Conservation (phyloP, 2,329 filamentous ascomycete genomes). For the Aspergillus brunneoviolaceus region DNA sequence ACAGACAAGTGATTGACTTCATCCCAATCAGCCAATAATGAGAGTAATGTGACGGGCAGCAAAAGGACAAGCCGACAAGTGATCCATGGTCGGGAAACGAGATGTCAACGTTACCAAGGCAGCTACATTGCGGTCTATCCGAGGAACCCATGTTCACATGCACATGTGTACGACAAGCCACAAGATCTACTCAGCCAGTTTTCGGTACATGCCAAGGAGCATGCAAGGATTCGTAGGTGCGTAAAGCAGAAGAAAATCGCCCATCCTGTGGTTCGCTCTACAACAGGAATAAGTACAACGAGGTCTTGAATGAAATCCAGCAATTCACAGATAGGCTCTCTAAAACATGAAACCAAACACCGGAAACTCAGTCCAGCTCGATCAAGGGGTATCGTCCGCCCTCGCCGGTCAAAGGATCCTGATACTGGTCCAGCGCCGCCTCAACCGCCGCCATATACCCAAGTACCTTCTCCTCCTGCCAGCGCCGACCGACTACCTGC, state of each 20-base stretch:
- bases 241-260: neutral
- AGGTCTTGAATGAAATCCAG: neutral
- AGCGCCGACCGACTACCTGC: constrained; percentile 74
- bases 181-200: neutral
- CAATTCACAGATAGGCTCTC: neutral
- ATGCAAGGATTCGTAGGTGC: neutral
- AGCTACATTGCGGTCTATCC: neutral
- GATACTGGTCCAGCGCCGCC: constrained; percentile 61
- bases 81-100: neutral
- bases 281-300: neutral
- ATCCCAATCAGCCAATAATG: neutral
- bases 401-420: constrained; percentile 32
- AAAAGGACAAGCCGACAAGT: neutral
- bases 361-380: constrained; percentile 35
- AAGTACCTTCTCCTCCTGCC: constrained; percentile 87
- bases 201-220: neutral
- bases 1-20: neutral
- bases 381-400: constrained; percentile 38
- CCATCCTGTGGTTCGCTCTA: neutral
- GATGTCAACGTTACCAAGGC: neutral
- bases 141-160: neutral
- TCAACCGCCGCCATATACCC: constrained; percentile 78
- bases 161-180: neutral
- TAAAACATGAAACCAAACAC: neutral
- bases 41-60: neutral